Evolutionary conservation across 768 basidiomycete species (phyloP), one percentile per base, ranked within the genome.

Genomic region (Cantharellus anzutake): DNA sequence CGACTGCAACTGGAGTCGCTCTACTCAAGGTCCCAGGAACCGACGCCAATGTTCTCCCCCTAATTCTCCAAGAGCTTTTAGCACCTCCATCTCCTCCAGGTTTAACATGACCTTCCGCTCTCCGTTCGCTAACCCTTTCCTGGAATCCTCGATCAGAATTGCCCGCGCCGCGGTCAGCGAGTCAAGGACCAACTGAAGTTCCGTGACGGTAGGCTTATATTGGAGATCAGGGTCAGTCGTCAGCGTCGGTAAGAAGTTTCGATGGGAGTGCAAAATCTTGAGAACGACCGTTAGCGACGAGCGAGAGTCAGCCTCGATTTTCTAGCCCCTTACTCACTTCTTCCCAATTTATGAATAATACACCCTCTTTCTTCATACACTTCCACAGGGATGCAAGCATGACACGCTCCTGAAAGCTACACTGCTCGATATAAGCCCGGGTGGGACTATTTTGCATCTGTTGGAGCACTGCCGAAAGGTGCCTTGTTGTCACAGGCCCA

Each of bases 401-500:
- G 53, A 93, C 76, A 44, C 84, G 80, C 68, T 96, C 91, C 66
- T 94, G 89, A 63, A 90, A 76, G 70, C 86, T 86, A 65, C 89
- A 83, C 41, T 86, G 82, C 52, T 78, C 78, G 35, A 97, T 70
- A 67, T 83, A 96, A 11, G 82, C 82, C 3, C 88, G 85, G 0
- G 84, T 89, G 2, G 92, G 92, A 64, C 86, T 92, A 64, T 87
- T 89, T 66, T 93, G 90, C 83, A 94, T 86, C 44, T 78, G 79
- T 64, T 80, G 79, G 58, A 91, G 80, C 4, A 94, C 89, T 56
- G 81, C 78, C 65, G 76, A 79, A 64, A 94, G 81, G 60, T 94
- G 86, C 20, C 76, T 77, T 0, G 79, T 78, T 34, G 67, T 3
- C 65, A 70, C 52, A 59, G 48, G 11, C 48, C 71, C 70, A 11